Evolutionary conservation across 2,329 filamentous ascomycete species (phyloP).

Genomic region (Pestalotiopsis sp.): DNA sequence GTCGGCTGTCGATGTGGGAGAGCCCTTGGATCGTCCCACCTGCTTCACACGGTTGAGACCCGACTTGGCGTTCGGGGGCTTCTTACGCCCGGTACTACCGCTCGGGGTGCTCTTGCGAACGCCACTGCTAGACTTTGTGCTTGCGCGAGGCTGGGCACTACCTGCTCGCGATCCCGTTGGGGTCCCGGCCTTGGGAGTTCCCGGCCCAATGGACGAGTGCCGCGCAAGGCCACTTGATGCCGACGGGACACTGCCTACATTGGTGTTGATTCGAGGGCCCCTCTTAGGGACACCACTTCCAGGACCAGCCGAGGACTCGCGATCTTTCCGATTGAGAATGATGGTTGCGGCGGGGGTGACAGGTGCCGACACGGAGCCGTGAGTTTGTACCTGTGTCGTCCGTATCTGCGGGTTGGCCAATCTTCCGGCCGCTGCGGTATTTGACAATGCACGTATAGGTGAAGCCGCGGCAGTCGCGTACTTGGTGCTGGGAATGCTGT

Average conservation of each 20-base stretch:
- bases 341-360: slow-evolving; percentile 63
- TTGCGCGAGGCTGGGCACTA: slow-evolving; percentile 61
- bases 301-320: slow-evolving; percentile 63
- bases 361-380: slow-evolving; percentile 58
- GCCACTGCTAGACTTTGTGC: slow-evolving; percentile 44
- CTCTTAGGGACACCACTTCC: slow-evolving; percentile 51
- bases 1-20: slow-evolving; percentile 64
- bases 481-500: slow-evolving; percentile 46
- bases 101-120: slow-evolving; percentile 46
- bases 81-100: slow-evolving; percentile 35
- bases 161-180: slow-evolving; percentile 49
- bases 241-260: slow-evolving; percentile 48
- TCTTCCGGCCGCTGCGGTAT: slow-evolving; percentile 46
- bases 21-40: slow-evolving; percentile 55
- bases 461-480: slow-evolving; percentile 31
- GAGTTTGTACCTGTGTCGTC: slow-evolving; percentile 49
- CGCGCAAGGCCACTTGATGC: slow-evolving; percentile 62
- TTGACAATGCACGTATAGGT: slow-evolving; percentile 39
- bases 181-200: slow-evolving; percentile 56
- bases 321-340: slow-evolving; percentile 57
- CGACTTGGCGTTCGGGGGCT: slow-evolving; percentile 51
- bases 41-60: slow-evolving; percentile 65
- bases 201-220: slow-evolving; percentile 65
- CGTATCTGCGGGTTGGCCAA: slow-evolving; percentile 50
- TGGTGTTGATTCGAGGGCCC: slow-evolving; percentile 50